Base-by-base conservation (phyloP, 352 stramenopile genomes). In the Hyphochytrium catenoides region DNA sequence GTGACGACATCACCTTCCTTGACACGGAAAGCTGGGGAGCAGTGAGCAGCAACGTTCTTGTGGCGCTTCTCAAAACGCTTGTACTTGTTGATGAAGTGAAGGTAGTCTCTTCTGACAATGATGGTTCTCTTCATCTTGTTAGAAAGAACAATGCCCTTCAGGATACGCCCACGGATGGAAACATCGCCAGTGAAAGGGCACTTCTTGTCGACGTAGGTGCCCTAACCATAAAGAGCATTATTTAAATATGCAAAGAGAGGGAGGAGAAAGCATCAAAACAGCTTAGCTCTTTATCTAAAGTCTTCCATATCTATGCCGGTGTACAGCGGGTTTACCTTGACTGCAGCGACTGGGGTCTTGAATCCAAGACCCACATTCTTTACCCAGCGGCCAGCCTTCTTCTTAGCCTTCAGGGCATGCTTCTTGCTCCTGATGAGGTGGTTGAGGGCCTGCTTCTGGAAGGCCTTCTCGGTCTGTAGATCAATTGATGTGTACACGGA, bases 91-190 rank as follows among this genome's bases (percentile, higher is more conserved):
- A 98, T 84, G 63, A 87, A 98, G 67, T 98, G 90, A 45, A 98
- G 63, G 70, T 98, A 99, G 60, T 99, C 91, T 57, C 91, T 75
- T 70, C 91, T 83, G 41, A 99, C 88, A 51, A 99, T 88, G 56
- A 98, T 88, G 34, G 91, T 98, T 63, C 89, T 79, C 62, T 95
- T 95, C 91, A 99, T 99, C 79, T 99, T 99, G 59, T 72, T 96
- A 51, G 88, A 98, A 45, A 97, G 87, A 29, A 97, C 87, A 36
- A 97, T 71, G 47, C 90, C 91, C 74, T 95, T 95, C 35, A 95
- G 65, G 49, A 87, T 96, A 68, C 86, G 78, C 59, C 88, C 90
- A 64, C 87, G 86, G 64, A 98, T 98, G 54, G 87, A 95, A 35
- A 99, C 90, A 64, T 97, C 89, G 58, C 87, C 86, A 26, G 90